phyloP scores from a whole-genome alignment of 83 land plant genomes.

The Picea abies region DNA sequence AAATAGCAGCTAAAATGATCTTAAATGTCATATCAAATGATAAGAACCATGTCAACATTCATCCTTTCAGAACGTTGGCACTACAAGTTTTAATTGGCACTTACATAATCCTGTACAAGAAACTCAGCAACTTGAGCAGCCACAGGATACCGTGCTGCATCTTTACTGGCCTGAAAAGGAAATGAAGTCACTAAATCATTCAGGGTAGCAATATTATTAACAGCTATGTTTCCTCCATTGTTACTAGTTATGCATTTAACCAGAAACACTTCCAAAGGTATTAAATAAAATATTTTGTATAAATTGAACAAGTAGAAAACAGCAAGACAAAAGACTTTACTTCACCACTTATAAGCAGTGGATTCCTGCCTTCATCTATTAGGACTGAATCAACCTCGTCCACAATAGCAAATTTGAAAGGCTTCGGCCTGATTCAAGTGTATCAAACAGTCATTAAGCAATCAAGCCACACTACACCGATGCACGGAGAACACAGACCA shows the following conservation, averaged over 20 bases:
- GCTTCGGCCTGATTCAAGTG: slow-evolving; percentile 68
- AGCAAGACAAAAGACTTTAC: slow-evolving; percentile 31
- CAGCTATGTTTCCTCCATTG: not conserved
- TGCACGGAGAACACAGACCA: not conserved
- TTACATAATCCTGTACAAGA: slow-evolving; percentile 71
- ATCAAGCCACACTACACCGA: not conserved
- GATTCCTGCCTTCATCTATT: slow-evolving; percentile 98
- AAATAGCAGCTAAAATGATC: not conserved
- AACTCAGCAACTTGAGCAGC: slow-evolving; percentile 95
- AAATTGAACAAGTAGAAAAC: slow-evolving; percentile 6
- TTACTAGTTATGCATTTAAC: not conserved
- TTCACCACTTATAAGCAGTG: slow-evolving; percentile 92
- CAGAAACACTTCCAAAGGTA: not conserved
- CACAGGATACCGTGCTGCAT: slow-evolving; percentile 97
- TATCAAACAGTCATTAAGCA: not conserved
- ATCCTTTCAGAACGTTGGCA: not conserved
- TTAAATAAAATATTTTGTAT: not conserved
- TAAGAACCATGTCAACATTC: not conserved
- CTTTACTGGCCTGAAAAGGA: slow-evolving; percentile 68
- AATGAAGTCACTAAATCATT: not conserved
- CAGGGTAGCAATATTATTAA: not conserved
- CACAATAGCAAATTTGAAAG: slow-evolving; percentile 88
- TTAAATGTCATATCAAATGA: not conserved
- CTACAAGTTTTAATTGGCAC: slow-evolving; percentile 18
- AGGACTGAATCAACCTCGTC: slow-evolving; percentile 98